phyloP scores from a whole-genome alignment of 805 yeast genomes.

The Candida boleticola region DNA sequence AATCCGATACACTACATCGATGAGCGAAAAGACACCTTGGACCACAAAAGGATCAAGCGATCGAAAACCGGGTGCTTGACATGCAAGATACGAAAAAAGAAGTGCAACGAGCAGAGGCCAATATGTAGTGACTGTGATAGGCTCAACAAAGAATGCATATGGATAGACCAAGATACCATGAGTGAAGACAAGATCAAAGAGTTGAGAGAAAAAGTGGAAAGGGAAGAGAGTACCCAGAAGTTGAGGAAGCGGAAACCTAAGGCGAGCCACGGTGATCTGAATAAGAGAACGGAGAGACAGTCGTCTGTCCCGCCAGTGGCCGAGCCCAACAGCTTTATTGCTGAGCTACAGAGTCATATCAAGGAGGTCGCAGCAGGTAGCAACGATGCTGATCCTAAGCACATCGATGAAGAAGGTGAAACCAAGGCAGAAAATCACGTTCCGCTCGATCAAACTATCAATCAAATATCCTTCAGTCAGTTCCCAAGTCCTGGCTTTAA shows the following conservation, averaged over 20 bases:
- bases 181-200: slow-evolving; percentile 31
- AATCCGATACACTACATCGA: neutral
- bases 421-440: too few species aligned
- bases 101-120: slow-evolving; percentile 53
- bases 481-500: slow-evolving; percentile 6
- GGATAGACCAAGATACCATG: slow-evolving; percentile 45
- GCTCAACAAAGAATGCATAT: slow-evolving; percentile 46
- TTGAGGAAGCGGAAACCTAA: slow-evolving; percentile 35
- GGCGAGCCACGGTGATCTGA: neutral
- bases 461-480: slow-evolving; percentile 1
- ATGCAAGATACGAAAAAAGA: slow-evolving; percentile 63
- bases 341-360: neutral
- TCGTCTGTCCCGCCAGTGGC: too few species aligned
- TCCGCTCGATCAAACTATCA: too few species aligned
- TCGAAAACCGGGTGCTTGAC: slow-evolving; percentile 66
- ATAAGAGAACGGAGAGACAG: too few species aligned
- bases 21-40: neutral
- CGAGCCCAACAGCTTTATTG: neutral
- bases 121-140: slow-evolving; percentile 50
- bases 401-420: too few species aligned
- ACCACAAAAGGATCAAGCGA: neutral
- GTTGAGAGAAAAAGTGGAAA: slow-evolving; percentile 35
- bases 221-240: slow-evolving; percentile 41
- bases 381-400: neutral
- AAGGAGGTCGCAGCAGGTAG: neutral